These are phyloP conservation scores for Trypanosomatidae sp. DNA, from an alignment of 208 protist genomes.

Conservation along the genomic window DNA sequence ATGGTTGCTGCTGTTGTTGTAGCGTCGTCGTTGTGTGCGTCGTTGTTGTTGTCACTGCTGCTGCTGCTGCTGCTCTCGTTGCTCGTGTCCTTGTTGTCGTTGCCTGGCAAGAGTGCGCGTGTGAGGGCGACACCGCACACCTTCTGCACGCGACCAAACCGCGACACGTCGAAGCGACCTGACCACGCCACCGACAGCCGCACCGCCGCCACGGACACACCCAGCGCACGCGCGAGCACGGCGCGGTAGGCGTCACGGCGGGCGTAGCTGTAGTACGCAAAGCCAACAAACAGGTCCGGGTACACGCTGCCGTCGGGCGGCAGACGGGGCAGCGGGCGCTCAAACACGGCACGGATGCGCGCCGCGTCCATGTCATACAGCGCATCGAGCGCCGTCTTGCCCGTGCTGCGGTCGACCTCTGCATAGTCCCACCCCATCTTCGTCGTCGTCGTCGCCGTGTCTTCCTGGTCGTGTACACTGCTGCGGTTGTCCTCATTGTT, in stretches of 20 bases:
- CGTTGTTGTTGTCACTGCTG: background rate
- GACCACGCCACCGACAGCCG: conserved; percentile 74
- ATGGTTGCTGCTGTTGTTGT: background rate
- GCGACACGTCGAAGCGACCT: conserved; percentile 60
- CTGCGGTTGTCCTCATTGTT: conserved; percentile 5
- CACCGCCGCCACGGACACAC: conserved; percentile 36
- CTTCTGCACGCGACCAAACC: conserved; percentile 53
- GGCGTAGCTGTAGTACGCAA: conserved; percentile 69
- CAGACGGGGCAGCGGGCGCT: conserved; percentile 50
- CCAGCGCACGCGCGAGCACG: conserved; percentile 38
- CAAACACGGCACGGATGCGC: conserved; percentile 46
- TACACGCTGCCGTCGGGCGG: conserved; percentile 52
- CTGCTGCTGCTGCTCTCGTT: background rate
- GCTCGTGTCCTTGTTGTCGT: background rate
- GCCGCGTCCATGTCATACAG: conserved; percentile 38
- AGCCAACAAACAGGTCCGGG: conserved; percentile 75
- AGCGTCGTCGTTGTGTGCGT: background rate
- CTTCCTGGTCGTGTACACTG: background rate
- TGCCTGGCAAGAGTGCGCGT: conserved; percentile 1
- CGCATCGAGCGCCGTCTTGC: conserved; percentile 38
- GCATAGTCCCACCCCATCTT: conserved; percentile 42
- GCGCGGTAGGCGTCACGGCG: conserved; percentile 74
- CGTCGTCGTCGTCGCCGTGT: background rate
- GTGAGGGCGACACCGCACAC: conserved; percentile 59
- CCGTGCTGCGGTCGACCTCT: conserved; percentile 24